Evolutionary conservation across 352 stramenopile species (phyloP).

Genomic region (Pythium brassicae): DNA sequence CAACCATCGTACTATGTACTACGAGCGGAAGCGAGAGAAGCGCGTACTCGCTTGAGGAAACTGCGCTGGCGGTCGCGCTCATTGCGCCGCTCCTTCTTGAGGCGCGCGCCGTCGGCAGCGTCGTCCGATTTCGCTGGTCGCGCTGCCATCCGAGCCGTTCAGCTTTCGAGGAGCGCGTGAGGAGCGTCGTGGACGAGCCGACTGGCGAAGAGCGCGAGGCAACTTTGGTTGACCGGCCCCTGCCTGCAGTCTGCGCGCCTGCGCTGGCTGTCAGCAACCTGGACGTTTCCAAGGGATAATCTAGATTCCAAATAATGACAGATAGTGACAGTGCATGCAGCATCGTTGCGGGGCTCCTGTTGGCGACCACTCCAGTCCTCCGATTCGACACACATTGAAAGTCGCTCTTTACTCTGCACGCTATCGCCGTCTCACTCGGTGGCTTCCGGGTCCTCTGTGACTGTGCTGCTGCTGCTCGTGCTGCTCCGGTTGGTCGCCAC

Average conservation of each 20-base stretch:
- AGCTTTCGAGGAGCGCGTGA: neutral
- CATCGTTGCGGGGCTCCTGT: no score
- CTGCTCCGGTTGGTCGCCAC: neutral
- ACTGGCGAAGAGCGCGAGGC: no score
- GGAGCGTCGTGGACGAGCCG: neutral
- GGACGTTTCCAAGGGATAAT: no score
- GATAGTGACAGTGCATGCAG: no score
- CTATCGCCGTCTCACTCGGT: conserved; percentile 1
- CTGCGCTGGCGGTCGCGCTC: conserved; percentile 55
- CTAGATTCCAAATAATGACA: no score
- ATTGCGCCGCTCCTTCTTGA: conserved; percentile 43
- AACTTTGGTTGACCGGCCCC: no score
- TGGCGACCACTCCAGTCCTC: no score
- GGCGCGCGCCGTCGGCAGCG: neutral
- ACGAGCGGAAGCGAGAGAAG: no score
- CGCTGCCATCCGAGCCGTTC: neutral
- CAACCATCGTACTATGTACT: no score
- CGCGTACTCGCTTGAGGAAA: conserved; percentile 42
- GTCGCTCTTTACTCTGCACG: neutral
- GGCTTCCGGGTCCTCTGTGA: neutral
- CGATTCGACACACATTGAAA: no score
- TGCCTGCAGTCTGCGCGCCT: no score
- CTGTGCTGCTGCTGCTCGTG: neutral
- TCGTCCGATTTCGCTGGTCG: neutral
- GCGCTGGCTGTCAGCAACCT: no score